A percentile compares a stretch with the other conserved stretches of the same genome.
These are phyloP conservation scores for Stramenopiles sp. DNA, from an alignment of 352 stramenopile genomes.

Conservation along the genomic window DNA sequence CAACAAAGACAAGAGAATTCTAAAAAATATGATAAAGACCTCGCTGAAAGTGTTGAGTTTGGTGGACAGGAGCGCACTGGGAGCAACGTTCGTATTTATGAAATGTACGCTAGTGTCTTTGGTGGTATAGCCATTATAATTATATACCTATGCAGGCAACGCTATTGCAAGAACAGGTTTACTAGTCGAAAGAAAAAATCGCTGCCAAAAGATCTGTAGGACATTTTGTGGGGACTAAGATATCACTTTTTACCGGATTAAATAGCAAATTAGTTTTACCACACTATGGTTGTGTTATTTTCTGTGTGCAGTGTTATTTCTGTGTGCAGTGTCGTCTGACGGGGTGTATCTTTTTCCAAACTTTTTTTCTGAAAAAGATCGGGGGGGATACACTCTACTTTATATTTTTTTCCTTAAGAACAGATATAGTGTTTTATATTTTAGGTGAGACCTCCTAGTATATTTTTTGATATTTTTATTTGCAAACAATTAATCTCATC, in stretches of 20 bases:
- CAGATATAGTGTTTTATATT: background rate
- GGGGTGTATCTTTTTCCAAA: background rate
- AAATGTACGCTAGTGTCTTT: no score
- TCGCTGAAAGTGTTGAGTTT: no score
- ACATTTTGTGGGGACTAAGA: background rate
- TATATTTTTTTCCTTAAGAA: background rate
- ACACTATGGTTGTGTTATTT: background rate
- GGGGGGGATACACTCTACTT: background rate
- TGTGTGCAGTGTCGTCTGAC: background rate
- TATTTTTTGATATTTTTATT: background rate
- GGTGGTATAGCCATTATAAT: background rate
- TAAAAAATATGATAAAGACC: no score
- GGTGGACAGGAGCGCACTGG: no score
- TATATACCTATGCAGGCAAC: background rate
- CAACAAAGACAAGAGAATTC: no score
- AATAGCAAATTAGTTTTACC: background rate
- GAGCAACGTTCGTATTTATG: no score
- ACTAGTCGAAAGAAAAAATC: background rate
- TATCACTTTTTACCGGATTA: background rate
- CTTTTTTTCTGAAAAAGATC: background rate
- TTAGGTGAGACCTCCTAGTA: background rate
- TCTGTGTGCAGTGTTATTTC: background rate
- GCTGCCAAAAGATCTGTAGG: background rate
- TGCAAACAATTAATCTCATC: background rate
- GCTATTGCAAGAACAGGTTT: background rate